Evolutionary conservation across 495 filamentous ascomycete genomes (phyloP).

Genomic region (Neurospora sp.): DNA sequence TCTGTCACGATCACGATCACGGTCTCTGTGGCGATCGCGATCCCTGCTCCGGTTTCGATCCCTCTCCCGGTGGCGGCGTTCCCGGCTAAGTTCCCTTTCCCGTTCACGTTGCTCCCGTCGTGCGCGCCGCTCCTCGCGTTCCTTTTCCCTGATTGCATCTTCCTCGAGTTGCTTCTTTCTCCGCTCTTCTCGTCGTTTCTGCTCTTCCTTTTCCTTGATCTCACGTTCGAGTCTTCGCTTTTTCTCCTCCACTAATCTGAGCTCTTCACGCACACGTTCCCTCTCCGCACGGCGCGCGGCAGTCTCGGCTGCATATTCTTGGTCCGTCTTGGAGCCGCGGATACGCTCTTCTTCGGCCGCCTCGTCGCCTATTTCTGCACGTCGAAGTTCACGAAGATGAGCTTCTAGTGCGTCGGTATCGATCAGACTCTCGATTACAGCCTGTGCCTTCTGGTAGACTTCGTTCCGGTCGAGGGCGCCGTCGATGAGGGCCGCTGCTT

Average conservation of each 20-base stretch:
- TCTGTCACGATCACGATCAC: slow-evolving; percentile 23
- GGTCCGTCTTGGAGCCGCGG: slow-evolving; percentile 69
- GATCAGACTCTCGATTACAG: slow-evolving; percentile 57
- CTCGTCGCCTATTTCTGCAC: slow-evolving; percentile 65
- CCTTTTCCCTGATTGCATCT: slow-evolving; percentile 50
- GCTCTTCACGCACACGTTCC: slow-evolving; percentile 53
- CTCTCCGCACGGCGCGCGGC: slow-evolving; percentile 55
- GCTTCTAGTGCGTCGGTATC: slow-evolving; percentile 55
- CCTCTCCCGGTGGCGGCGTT: slow-evolving; percentile 44
- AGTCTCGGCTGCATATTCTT: slow-evolving; percentile 66
- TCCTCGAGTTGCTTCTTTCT: slow-evolving; percentile 44
- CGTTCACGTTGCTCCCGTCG: slow-evolving; percentile 49
- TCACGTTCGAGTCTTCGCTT: slow-evolving; percentile 53
- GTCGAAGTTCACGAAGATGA: slow-evolving; percentile 58
- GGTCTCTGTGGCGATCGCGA: slow-evolving; percentile 21
- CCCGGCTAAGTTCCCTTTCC: slow-evolving; percentile 46
- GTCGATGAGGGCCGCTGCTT: slow-evolving; percentile 76
- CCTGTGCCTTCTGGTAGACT: slow-evolving; percentile 66
- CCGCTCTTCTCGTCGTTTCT: slow-evolving; percentile 48
- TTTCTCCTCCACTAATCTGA: slow-evolving; percentile 56
- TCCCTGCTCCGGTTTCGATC: slow-evolving; percentile 23
- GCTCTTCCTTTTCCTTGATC: slow-evolving; percentile 49
- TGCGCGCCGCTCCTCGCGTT: slow-evolving; percentile 45
- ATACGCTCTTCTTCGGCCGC: slow-evolving; percentile 55
- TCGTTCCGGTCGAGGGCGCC: slow-evolving; percentile 75